phyloP scores from a whole-genome alignment of 176 grass and related monocot species.

The Carex scoparia region DNA sequence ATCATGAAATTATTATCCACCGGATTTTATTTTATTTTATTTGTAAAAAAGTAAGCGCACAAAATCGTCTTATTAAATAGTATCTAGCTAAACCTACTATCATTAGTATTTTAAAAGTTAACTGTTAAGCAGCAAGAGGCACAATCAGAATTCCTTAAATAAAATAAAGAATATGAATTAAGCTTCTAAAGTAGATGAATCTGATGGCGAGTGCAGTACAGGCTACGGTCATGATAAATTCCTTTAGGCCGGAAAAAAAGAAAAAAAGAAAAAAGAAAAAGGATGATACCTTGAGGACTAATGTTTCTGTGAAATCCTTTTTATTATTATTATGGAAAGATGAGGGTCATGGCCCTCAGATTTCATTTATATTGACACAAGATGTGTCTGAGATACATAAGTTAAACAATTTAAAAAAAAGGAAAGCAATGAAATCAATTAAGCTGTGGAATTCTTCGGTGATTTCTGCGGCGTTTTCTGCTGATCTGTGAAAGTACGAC shows the following conservation, averaged over 20 bases:
- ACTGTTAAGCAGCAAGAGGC: neutral
- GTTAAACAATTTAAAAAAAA: too few species aligned
- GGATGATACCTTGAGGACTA: neutral
- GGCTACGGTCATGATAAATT: neutral
- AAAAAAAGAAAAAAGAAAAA: neutral
- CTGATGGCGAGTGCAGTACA: neutral
- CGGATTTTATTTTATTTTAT: neutral
- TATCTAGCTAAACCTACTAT: slow-evolving; percentile 1
- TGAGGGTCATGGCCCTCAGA: too few species aligned
- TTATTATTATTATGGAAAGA: too few species aligned
- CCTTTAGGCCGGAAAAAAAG: neutral
- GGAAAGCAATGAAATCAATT: too few species aligned
- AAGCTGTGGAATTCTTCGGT: too few species aligned
- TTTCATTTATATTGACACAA: too few species aligned
- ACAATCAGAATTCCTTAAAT: neutral
- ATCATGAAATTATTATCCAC: neutral
- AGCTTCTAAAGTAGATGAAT: neutral
- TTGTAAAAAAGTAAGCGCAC: neutral
- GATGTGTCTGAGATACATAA: too few species aligned
- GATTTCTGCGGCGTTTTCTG: too few species aligned
- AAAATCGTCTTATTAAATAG: slow-evolving; percentile 5
- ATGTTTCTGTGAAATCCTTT: neutral
- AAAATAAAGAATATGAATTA: neutral
- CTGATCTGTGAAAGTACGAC: too few species aligned
- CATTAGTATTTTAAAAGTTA: neutral